These are phyloP conservation scores for Seiridium unicorne DNA, from an alignment of 2,329 filamentous ascomycete genomes.

Conservation along the genomic window DNA sequence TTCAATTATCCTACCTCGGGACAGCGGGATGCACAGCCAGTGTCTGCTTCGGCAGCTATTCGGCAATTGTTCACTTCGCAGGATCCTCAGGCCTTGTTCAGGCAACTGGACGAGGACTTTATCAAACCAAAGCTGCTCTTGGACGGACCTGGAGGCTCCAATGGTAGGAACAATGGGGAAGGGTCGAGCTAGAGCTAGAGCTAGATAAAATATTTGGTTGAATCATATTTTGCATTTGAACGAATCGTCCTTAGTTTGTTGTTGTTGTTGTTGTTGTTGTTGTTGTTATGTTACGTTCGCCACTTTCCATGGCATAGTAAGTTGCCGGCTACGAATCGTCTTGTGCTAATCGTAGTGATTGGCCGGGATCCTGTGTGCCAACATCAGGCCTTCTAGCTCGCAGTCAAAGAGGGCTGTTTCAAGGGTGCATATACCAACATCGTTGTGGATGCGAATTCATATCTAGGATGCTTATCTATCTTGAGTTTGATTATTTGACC, in stretches of 20 bases:
- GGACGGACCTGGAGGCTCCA: slow-evolving; percentile 52
- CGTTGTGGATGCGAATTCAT: no score
- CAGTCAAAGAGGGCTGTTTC: no score
- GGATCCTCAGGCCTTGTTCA: slow-evolving; percentile 87
- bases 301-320: no score
- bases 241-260: background rate
- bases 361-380: no score
- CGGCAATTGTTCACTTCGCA: slow-evolving; percentile 80
- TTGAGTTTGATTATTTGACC: no score
- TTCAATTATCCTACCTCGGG: slow-evolving; percentile 33
- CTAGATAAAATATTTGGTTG: background rate
- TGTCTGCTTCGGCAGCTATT: slow-evolving; percentile 76
- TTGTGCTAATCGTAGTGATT: no score
- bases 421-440: no score
- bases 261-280: background rate
- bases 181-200: slow-evolving; percentile 19
- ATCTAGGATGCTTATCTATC: no score
- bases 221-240: background rate
- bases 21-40: slow-evolving; percentile 34
- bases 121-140: slow-evolving; percentile 89
- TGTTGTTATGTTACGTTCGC: no score
- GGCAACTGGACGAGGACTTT: slow-evolving; percentile 91
- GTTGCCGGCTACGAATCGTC: no score
- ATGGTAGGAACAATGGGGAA: slow-evolving; percentile 23
- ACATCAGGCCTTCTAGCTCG: no score